Evolutionary conservation across 495 filamentous ascomycete species (phyloP), one percentile per base, ranked within the genome.

Genomic region (Xylaria grammica): DNA sequence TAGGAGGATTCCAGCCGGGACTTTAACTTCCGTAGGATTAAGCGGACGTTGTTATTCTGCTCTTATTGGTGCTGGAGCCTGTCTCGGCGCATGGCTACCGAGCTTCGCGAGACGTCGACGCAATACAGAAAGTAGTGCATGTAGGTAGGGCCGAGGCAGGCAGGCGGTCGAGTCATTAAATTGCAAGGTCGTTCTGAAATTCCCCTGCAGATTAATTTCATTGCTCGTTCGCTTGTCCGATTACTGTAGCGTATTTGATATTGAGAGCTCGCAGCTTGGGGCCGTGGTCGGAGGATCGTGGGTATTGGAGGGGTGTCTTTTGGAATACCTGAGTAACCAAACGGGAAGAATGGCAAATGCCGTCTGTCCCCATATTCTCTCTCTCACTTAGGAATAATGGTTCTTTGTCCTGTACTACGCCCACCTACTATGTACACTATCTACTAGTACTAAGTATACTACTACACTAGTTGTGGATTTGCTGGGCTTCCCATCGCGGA

Each of bases 161-260:
- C 13, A 29, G 36, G 3, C n/a, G n/a, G 22, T 10, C 54, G 45
- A 6, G 20, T 2, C 26, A 5, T 4, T 17, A 46, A 6, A 24
- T 29, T 48, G 27, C 29, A 42, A 59, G 27, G 10, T 59, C 56
- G 42, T 20, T 32, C 27, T 48, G n/a, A 34, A 17, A 3, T 24
- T 46, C 27, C 56, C 56, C 56, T 59, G 36, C 60, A 44, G 19
- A 20, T 36, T 55, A 55, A 63, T 55, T 48, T 62, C 20, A 10
- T 7, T 34, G 22, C 24, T 13, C 36, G 58, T 11, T 13, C 44
- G 58, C 26, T 45, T 40, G 49, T 5, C 38, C 26, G 60, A 62
- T 62, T 62, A 62, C 60, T 54, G 60, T n/a, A n/a, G n/a, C n/a
- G n/a, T 62, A 45, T 62, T 62, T 53, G 49, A 62, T 55, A 22